phyloP scores from a whole-genome alignment of 1,284 basidiomycete genomes.

The Tilletia setariae region DNA sequence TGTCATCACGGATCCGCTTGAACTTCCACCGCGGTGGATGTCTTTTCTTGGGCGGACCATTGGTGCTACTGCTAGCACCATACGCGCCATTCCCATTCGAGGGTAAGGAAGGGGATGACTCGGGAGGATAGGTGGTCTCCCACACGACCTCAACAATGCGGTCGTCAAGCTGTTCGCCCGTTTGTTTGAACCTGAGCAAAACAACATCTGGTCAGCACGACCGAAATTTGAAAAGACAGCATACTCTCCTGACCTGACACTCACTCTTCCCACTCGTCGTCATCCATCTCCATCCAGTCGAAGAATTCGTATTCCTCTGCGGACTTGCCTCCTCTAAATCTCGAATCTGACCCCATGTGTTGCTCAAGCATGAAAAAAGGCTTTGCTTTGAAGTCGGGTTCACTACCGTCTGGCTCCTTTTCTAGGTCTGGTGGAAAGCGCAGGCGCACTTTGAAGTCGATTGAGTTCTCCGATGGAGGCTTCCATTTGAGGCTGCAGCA shows the following conservation, averaged over 20 bases:
- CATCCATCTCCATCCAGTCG: constrained; percentile 79
- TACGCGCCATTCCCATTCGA: constrained; percentile 56
- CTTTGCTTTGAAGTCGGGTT: constrained; percentile 76
- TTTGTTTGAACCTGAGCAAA: constrained; percentile 71
- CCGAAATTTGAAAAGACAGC: too few species aligned
- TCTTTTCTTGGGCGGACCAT: constrained; percentile 64
- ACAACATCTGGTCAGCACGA: not conserved
- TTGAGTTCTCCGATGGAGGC: constrained; percentile 93
- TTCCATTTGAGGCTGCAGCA: constrained; percentile 75
- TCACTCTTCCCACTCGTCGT: constrained; percentile 88
- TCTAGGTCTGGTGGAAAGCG: constrained; percentile 71
- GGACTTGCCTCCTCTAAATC: constrained; percentile 23
- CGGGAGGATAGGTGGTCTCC: constrained; percentile 60
- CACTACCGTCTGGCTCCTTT: constrained; percentile 42
- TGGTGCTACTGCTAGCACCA: constrained; percentile 61
- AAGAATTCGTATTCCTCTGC: constrained; percentile 70
- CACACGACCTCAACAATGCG: constrained; percentile 90
- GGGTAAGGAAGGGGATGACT: not conserved
- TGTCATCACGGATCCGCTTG: constrained; percentile 50
- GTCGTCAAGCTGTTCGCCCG: constrained; percentile 84
- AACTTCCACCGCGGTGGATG: constrained; percentile 59
- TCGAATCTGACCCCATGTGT: constrained; percentile 62
- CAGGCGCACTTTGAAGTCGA: constrained; percentile 92
- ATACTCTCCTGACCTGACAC: constrained; percentile 38
- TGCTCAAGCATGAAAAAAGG: constrained; percentile 80